phyloP scores from a whole-genome alignment of 2,329 filamentous ascomycete species.

The Stagonosporopsis vannaccii region DNA sequence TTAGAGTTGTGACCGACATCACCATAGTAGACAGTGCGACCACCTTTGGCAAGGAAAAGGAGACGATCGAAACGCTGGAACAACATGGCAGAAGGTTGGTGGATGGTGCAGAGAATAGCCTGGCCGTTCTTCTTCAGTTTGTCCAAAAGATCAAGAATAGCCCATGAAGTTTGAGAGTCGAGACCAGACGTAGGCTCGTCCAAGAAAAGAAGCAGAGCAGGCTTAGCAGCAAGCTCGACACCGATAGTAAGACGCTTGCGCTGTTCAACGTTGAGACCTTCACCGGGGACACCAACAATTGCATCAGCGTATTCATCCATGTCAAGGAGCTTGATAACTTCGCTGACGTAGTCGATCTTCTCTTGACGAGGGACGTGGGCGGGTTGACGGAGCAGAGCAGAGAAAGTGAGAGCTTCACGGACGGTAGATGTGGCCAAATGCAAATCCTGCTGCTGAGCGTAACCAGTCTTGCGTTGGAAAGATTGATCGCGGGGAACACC shows the following conservation, averaged over 20 bases:
- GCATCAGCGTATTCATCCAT: slow-evolving; percentile 93
- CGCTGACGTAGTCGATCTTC: slow-evolving; percentile 86
- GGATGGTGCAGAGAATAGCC: slow-evolving; percentile 95
- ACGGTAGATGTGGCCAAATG: slow-evolving; percentile 86
- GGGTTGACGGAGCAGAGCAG: slow-evolving; percentile 84
- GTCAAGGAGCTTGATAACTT: slow-evolving; percentile 88
- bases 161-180: slow-evolving; percentile 92
- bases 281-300: slow-evolving; percentile 86
- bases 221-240: slow-evolving; percentile 94
- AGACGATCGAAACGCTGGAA: slow-evolving; percentile 90
- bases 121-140: slow-evolving; percentile 84
- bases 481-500: slow-evolving; percentile 76
- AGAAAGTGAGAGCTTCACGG: slow-evolving; percentile 86
- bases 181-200: slow-evolving; percentile 96
- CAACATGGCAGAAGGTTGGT: slow-evolving; percentile 94
- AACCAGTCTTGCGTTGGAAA: slow-evolving; percentile 92
- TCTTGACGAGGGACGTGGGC: slow-evolving; percentile 74
- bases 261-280: slow-evolving; percentile 73
- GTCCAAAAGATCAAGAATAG: slow-evolving; percentile 85
- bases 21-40: slow-evolving; percentile 82
- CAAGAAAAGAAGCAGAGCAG: slow-evolving; percentile 86
- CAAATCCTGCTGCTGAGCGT: slow-evolving; percentile 91
- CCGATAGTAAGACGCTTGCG: slow-evolving; percentile 86
- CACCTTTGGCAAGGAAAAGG: slow-evolving; percentile 78
- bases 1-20: slow-evolving; percentile 76